Evolutionary conservation across 192 early-diverging fungal genomes (phyloP).

Genomic region (Backusella mclennaniae): DNA sequence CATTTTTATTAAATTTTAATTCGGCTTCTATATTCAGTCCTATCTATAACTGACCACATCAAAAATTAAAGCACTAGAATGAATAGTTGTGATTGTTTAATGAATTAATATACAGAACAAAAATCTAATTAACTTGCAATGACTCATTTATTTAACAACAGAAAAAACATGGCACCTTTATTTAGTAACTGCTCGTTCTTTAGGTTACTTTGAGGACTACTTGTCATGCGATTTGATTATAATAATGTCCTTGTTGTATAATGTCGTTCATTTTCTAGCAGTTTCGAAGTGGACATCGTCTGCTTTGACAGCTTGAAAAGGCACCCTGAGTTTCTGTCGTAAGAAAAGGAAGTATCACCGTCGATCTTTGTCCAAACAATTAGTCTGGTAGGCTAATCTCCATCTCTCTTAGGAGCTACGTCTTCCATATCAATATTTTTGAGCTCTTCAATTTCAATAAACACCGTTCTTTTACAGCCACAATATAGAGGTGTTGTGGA

Average conservation of each 20-base stretch:
- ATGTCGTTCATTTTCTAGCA: neutral
- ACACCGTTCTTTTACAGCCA: neutral
- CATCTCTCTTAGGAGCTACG: too few relatives aligned
- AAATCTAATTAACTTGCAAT: neutral
- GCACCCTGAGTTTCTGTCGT: conserved; percentile 41
- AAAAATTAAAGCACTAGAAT: neutral
- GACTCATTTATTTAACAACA: neutral
- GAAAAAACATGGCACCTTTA: too few relatives aligned
- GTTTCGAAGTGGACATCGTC: neutral
- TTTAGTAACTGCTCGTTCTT: neutral
- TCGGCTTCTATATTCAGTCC: neutral
- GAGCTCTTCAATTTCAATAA: neutral
- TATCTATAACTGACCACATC: neutral
- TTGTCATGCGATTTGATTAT: neutral
- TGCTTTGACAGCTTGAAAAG: neutral
- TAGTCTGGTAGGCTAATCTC: neutral
- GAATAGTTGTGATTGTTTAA: neutral
- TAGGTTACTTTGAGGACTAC: neutral
- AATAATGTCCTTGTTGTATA: neutral
- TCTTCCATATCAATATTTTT: neutral
- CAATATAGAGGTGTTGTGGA: too few relatives aligned
- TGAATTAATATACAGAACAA: neutral
- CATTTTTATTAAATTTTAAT: neutral
- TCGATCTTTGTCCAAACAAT: neutral
- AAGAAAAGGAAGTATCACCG: neutral